Evolutionary conservation across 148 eudicot genomes (phyloP), one percentile per base, ranked within the genome.

Genomic region (Cornus suecica): DNA sequence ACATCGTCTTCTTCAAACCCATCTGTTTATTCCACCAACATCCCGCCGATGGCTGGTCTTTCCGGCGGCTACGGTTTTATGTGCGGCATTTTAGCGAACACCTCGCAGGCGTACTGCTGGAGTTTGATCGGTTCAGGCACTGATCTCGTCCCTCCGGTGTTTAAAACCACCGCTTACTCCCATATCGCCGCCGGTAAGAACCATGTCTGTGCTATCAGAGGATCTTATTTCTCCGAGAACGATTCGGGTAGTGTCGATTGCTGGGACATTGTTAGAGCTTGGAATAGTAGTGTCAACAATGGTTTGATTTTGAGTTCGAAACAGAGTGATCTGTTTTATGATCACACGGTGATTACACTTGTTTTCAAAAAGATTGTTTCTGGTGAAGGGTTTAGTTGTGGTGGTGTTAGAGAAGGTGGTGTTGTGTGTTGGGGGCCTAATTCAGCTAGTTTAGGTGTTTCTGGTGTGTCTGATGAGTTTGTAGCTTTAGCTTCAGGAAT

Each of bases 301-400:
- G n/a, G n/a, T n/a, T n/a, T n/a, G n/a, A n/a, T n/a, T n/a, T 77
- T 89, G n/a, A 81, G 52, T 24, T 77, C 95, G 4, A 69, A 78
- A 70, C 89, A 92, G 83, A 90, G 89, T 77, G n/a, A 74, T 74
- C 78, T 83, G 86, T 92, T 87, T 77, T 83, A 80, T 77, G 85
- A 89, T 82, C 87, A 84, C 54, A 66, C 63, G 34, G 60, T 84
- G 8, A 79, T 78, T 62, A 34, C 56, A 52, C 75, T 84, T 58
- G 76, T 75, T 66, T 86, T 92, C 42, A 82, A 76, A 15, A 81
- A 76, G 27, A 74, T 95, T 68, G 91, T 91, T 81, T 90, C 99
- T 15, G 99, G 99, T 23, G 91, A 91, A 16, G 99, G 94, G 41
- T 95, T 92, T 68, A 89, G 83, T 67, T 94, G 99, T 77, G 99